Base-by-base conservation (phyloP, 176 grass and related monocot species). In the Musa acuminata region DNA sequence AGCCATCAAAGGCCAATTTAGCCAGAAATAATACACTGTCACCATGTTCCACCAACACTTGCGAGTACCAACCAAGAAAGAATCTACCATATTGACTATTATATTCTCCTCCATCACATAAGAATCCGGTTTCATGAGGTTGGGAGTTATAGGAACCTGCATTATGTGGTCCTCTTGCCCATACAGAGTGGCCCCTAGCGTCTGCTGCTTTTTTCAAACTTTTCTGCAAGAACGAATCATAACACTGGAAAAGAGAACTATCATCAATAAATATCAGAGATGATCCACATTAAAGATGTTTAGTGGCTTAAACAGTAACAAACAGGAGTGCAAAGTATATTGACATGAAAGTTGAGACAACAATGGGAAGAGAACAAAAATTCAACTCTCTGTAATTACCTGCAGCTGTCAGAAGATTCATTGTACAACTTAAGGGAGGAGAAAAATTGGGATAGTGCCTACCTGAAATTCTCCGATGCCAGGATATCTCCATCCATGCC, bases 381-480 rank as follows among this genome's bases (percentile, higher is more conserved):
- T 50, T 50, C 8, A 49, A 70, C 14, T 8, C 67, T 70, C 8
- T n/a, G 9, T 10, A 70, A 50, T n/a, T 20, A 20, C 17, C 51
- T 51, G 43, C 16, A 19, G 52, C 14, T 57, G 14, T 55, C 1
- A 74, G 16, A 27, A 74, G 20, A 23, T 16, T 16, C 27, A 26
- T 24, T 14, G 9, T 25, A 14, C 49, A 77, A 14, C 49, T 3
- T 20, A 64, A 65, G 13, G 11, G 6, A 65, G 1, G 19, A 64
- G 35, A 77, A 77, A 48, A 51, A 74, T 17, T 17, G 52, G 64
- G n/a, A 60, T 13, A 71, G 70, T 72, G n/a, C 13, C 29, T 78
- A 93, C 93, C 93, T 97, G 90, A 82, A 97, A 97, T 77, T 97
- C 89, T 48, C 87, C 90, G 76, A 93, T 97, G 77, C 90, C 93